phyloP scores from a whole-genome alignment of 768 basidiomycete species.

The Leccinum imitatum region DNA sequence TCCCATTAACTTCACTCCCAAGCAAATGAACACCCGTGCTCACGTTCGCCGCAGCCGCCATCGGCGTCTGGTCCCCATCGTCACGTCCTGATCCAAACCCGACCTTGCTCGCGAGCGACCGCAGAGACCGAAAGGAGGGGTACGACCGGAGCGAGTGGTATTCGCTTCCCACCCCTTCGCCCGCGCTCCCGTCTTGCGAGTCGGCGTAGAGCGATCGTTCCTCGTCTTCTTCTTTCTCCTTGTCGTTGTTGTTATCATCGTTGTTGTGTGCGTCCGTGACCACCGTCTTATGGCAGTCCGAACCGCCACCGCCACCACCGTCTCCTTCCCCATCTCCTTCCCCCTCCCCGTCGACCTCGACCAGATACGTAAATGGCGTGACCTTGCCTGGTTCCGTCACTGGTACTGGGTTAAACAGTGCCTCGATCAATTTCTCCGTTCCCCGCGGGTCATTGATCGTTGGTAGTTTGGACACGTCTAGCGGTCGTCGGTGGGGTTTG shows the following conservation, averaged over 20 bases:
- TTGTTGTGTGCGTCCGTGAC: background rate
- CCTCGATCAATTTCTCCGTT: constrained; percentile 75
- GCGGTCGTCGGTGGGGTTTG: constrained; percentile 27
- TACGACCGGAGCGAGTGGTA: constrained; percentile 32
- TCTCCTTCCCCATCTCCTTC: constrained; percentile 18
- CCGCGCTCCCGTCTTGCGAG: constrained; percentile 15
- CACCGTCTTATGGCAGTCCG: background rate
- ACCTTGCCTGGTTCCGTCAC: constrained; percentile 32
- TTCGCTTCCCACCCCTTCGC: constrained; percentile 21
- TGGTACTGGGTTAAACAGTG: constrained; percentile 71
- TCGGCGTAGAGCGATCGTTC: constrained; percentile 24
- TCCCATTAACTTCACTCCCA: background rate
- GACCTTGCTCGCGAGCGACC: constrained; percentile 17
- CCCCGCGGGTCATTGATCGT: constrained; percentile 57
- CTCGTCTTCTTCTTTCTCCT: constrained; percentile 9
- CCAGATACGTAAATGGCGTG: constrained; percentile 40
- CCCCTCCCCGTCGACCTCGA: constrained; percentile 26
- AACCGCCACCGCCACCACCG: constrained; percentile 10
- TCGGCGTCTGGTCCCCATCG: background rate
- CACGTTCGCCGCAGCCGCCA: background rate
- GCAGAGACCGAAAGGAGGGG: constrained; percentile 27
- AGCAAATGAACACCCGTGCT: constrained; percentile 3
- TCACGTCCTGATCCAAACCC: constrained; percentile 1
- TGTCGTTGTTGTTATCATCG: background rate
- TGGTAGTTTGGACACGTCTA: constrained; percentile 43